Evolutionary conservation across 495 filamentous ascomycete genomes (phyloP).

Genomic region (Staphylotrichum longicolle): DNA sequence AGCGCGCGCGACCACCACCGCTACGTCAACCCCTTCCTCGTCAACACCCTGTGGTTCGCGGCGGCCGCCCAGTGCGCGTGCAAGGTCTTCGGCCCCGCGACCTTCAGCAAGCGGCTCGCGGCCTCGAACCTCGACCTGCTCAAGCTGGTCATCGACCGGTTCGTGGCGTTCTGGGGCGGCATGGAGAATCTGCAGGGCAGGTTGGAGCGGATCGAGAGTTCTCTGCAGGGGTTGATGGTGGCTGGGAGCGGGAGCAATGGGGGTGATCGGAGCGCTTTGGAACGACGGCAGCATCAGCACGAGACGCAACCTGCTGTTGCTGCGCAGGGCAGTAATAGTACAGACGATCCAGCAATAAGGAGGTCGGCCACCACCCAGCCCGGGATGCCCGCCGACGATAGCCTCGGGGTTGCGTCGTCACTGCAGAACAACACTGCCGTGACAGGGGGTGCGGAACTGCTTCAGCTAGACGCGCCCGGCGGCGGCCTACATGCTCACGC

Average conservation of each 20-base stretch:
- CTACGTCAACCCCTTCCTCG: constrained; percentile 1
- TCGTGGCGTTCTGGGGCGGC: constrained; percentile 2
- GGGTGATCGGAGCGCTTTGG: background rate
- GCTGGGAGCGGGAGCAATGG: background rate
- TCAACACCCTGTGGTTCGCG: constrained; percentile 8
- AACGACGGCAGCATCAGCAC: background rate
- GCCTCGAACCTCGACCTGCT: constrained; percentile 9
- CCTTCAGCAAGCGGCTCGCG: constrained; percentile 2
- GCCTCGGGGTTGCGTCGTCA: no score
- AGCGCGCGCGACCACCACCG: constrained; percentile 8
- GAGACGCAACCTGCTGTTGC: background rate
- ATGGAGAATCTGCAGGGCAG: constrained; percentile 4
- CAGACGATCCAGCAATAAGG: no score
- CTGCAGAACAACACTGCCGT: background rate
- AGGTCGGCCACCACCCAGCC: no score
- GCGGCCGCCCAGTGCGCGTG: constrained; percentile 1
- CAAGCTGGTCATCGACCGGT: constrained; percentile 4
- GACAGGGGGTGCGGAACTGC: background rate
- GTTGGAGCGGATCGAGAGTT: constrained; percentile 1
- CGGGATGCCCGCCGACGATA: no score
- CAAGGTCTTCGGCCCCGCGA: constrained; percentile 1
- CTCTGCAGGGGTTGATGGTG: background rate
- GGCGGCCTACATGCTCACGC: background rate
- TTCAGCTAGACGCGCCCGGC: background rate
- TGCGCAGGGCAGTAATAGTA: background rate